These are phyloP conservation scores for Paracorniculantispora psalliotae DNA, from an alignment of 2,329 filamentous ascomycete genomes.

Conservation along the genomic window DNA sequence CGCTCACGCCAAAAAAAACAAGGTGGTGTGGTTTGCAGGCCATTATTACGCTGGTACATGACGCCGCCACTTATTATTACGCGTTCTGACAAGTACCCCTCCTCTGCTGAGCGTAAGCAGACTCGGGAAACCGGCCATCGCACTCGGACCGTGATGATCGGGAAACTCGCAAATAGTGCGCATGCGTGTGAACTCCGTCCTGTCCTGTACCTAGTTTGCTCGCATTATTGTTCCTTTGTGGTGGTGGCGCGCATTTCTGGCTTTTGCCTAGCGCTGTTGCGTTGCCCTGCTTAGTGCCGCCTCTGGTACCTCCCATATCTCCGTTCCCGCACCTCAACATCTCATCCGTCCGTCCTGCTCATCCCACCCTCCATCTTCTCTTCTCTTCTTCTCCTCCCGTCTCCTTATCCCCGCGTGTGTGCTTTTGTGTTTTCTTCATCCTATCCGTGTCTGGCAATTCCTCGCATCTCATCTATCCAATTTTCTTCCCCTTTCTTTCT, in stretches of 20 bases:
- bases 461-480: neutral
- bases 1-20: neutral
- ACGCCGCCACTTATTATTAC: too few relatives aligned
- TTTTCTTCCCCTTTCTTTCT: neutral
- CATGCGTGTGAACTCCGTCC: too few relatives aligned
- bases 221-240: too few relatives aligned
- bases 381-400: neutral
- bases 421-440: neutral
- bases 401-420: neutral
- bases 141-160: too few relatives aligned
- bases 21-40: too few relatives aligned
- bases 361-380: neutral
- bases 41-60: neutral
- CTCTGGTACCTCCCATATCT: neutral
- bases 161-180: too few relatives aligned
- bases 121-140: too few relatives aligned
- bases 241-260: too few relatives aligned
- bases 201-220: too few relatives aligned
- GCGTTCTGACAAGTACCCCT: too few relatives aligned
- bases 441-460: neutral
- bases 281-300: neutral
- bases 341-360: neutral
- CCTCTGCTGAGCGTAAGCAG: too few relatives aligned
- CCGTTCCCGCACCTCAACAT: conserved; percentile 13
- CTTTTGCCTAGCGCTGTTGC: neutral